Percentiles rank a stretch among this genome's conserved stretches.
Conservation (phyloP, 768 basidiomycete genomes). For the Fomitopsis pulvina region DNA sequence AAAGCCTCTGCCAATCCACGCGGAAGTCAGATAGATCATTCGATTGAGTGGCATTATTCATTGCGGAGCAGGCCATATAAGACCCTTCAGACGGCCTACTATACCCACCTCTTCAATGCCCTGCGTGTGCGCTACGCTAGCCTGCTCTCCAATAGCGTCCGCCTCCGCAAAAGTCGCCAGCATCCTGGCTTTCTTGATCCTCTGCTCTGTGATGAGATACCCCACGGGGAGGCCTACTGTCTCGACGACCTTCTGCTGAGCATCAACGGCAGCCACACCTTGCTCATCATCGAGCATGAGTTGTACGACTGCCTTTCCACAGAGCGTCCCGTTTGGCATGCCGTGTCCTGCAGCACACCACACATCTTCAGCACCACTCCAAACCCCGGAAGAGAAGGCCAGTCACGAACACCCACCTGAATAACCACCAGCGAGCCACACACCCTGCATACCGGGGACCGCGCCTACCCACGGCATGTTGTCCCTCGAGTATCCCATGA, state of each 20-base stretch:
- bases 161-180: background rate
- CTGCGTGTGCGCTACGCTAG: background rate
- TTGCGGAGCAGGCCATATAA: background rate
- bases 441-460: slow-evolving; percentile 31
- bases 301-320: background rate
- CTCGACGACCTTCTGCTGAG: background rate
- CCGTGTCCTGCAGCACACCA: background rate
- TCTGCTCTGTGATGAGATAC: background rate
- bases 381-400: background rate
- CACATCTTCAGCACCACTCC: background rate
- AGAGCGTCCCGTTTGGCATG: background rate
- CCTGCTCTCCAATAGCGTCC: background rate
- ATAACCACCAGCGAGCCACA: background rate
- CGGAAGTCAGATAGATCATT: no score
- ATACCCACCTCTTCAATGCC: background rate
- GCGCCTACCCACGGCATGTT: slow-evolving; percentile 64
- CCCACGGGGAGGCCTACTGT: background rate
- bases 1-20: no score
- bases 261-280: background rate
- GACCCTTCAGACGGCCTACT: background rate
- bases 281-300: background rate
- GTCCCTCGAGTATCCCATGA: slow-evolving; percentile 57
- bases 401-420: background rate
- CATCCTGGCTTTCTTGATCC: background rate
- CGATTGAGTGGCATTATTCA: no score